Base-by-base conservation (phyloP, 768 basidiomycete genomes). In the Rhodotorula kratochvilovae region DNA sequence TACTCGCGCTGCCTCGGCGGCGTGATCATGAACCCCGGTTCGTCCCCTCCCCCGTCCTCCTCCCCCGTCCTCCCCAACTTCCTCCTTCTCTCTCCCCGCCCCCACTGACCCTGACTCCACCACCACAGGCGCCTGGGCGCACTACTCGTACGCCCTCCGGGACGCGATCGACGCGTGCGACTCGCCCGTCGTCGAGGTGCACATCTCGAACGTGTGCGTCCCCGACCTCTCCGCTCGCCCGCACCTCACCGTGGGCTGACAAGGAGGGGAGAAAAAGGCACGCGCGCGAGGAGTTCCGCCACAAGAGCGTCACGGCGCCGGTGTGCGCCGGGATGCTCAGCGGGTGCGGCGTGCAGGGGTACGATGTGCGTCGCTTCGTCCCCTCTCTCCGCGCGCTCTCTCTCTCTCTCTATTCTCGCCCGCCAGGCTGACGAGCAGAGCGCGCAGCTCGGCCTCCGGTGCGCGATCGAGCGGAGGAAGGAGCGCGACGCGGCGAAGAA, bases 1-100 rank as follows among this genome's bases (percentile, higher is more conserved):
- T 77, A 77, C 63, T 67, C 76, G 10, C 63, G 76, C 5, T 67
- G 74, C 58, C 67, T 73, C 21, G 76, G 74, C 19, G 76, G 76
- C 7, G 74, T 77, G 10, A 48, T 75, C 61, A 77, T 77, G 76
- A 71, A 75, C 70, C 64, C 74, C 5, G 57, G 74, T 68, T 1
- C 31, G 67, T 58, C 35, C 19, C 33, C 45, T 29, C 39, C 21
- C 31, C 15, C 36, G 27, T 19, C 60, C 45, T 23, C 13, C 56
- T n/a, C 33, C 7, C 13, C 17, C 8, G 45, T 5, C 13, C 21
- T n/a, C 33, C 11, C 29, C n/a, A n/a, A 31, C 21, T 35, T 12
- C 15, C 62, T 17, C 33, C 16, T 27, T 3, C 55, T 36, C 35
- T 25, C 56, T 25, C 25, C 35, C 56, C 33, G 16, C 1, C 17